phyloP scores from a whole-genome alignment of 1,139 yeast genomes.

The Hansenula anomala region DNA sequence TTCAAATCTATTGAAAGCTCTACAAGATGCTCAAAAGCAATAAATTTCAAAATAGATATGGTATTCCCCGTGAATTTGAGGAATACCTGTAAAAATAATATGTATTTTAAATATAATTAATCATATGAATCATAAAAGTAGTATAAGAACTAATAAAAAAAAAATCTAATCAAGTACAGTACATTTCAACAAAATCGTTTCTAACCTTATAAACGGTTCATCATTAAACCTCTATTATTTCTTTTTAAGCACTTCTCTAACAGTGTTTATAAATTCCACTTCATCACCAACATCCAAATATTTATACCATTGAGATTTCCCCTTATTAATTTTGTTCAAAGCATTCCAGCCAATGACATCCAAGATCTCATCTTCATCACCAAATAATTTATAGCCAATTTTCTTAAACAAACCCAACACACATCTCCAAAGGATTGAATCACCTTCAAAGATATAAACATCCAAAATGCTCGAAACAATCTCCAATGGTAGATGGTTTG shows the following conservation, averaged over 20 bases:
- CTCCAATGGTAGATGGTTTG: conserved; percentile 32
- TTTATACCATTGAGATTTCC: conserved; percentile 15
- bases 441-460: conserved; percentile 58
- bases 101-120: too few species aligned
- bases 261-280: conserved; percentile 40
- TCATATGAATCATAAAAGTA: too few species aligned
- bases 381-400: conserved; percentile 49
- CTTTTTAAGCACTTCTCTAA: conserved; percentile 30
- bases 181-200: too few species aligned
- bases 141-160: too few species aligned
- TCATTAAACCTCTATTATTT: conserved; percentile 5
- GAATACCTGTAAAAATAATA: too few species aligned
- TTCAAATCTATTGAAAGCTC: conserved; percentile 46
- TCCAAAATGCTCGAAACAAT: conserved; percentile 44
- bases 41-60: conserved; percentile 16
- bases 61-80: too few species aligned
- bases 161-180: too few species aligned
- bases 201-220: too few species aligned
- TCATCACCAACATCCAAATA: conserved; percentile 45
- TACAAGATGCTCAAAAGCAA: conserved; percentile 39
- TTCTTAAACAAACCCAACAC: conserved; percentile 44
- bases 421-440: conserved; percentile 41
- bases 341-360: conserved; percentile 28
- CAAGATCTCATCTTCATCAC: conserved; percentile 41
- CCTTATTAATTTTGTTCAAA: conserved; percentile 15